Conservation (phyloP, 306 rosid species). For the Cicer bijugum region DNA sequence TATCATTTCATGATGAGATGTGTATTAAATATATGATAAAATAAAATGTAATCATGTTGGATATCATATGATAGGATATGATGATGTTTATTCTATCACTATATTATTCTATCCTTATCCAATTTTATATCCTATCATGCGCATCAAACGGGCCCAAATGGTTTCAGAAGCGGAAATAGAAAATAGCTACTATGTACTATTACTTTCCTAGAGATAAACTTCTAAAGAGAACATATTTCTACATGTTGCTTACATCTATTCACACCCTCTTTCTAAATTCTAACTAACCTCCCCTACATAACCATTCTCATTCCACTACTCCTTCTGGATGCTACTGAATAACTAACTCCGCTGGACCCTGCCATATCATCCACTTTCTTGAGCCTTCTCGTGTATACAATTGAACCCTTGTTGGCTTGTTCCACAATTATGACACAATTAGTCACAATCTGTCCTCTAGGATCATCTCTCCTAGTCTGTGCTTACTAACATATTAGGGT, state of each 20-base stretch:
- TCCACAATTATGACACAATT: neutral
- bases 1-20: too few species aligned
- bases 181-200: neutral
- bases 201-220: neutral
- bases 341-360: neutral
- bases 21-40: too few species aligned
- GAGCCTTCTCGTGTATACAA: neutral
- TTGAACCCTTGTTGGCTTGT: neutral
- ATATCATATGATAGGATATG: too few species aligned
- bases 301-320: constrained; percentile 2
- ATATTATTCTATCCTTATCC: too few species aligned
- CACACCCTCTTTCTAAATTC: neutral
- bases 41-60: too few species aligned
- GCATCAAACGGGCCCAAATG: neutral
- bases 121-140: too few species aligned
- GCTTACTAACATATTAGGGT: neutral
- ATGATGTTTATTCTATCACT: too few species aligned
- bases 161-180: neutral
- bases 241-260: too few species aligned
- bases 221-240: neutral
- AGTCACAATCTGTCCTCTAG: neutral
- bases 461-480: neutral
- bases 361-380: neutral
- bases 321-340: neutral
- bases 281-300: neutral